phyloP scores from a whole-genome alignment of 1,139 yeast genomes.

The Candida gigantensis region DNA sequence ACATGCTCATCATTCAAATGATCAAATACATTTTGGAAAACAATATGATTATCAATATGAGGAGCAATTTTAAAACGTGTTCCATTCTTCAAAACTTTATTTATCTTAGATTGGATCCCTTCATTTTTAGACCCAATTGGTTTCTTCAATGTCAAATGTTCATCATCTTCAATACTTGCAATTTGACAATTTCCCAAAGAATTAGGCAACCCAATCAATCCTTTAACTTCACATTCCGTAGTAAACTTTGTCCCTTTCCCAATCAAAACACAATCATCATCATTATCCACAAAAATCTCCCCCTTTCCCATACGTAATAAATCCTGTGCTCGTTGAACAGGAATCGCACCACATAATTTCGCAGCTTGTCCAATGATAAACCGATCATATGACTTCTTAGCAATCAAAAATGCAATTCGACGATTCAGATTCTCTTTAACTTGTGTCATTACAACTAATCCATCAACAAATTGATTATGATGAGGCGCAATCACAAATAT shows the following conservation, averaged over 20 bases:
- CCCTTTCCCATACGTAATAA: conserved; percentile 50
- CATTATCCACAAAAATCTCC: conserved; percentile 34
- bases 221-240: conserved; percentile 46
- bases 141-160: conserved; percentile 47
- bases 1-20: conserved; percentile 58
- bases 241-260: conserved; percentile 55
- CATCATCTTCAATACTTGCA: conserved; percentile 52
- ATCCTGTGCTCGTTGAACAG: conserved; percentile 77
- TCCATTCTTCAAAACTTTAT: conserved; percentile 44
- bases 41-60: conserved; percentile 59
- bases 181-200: conserved; percentile 61
- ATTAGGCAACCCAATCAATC: conserved; percentile 62
- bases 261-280: conserved; percentile 28
- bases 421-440: conserved; percentile 41
- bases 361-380: conserved; percentile 58
- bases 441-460: conserved; percentile 41
- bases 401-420: conserved; percentile 56
- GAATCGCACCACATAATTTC: conserved; percentile 60
- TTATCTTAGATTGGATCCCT: conserved; percentile 29
- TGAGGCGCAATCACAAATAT: conserved; percentile 51
- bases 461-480: conserved; percentile 49
- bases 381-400: conserved; percentile 60
- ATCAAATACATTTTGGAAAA: conserved; percentile 64
- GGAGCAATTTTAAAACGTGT: conserved; percentile 58
- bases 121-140: conserved; percentile 43